Conservation (phyloP, 2,329 filamentous ascomycete genomes). For the Beauveria brongniartii region DNA sequence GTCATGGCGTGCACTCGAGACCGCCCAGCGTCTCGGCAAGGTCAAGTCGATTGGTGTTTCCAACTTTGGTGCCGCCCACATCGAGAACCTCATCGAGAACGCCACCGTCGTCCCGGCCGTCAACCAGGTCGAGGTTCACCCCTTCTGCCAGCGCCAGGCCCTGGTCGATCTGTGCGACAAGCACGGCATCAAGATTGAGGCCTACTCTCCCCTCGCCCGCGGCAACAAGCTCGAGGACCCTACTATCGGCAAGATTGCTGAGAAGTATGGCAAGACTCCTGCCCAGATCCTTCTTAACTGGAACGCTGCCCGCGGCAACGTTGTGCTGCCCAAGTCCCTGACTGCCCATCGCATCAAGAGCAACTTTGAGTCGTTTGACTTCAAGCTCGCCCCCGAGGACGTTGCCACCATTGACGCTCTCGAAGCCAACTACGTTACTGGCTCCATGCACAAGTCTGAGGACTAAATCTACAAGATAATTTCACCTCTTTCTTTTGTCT, state of each 20-base stretch:
- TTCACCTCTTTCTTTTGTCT: not conserved
- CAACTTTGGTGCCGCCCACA: conserved; percentile 63
- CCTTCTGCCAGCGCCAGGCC: conserved; percentile 57
- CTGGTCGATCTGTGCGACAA: conserved; percentile 49
- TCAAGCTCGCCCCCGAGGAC: conserved; percentile 53
- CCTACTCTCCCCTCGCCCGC: conserved; percentile 63
- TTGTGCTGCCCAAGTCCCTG: conserved; percentile 68
- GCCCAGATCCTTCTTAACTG: conserved; percentile 72
- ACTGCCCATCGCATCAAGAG: conserved; percentile 54
- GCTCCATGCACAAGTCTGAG: conserved; percentile 32
- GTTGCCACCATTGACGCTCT: conserved; percentile 55
- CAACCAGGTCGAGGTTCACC: conserved; percentile 77
- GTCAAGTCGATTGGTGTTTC: conserved; percentile 66
- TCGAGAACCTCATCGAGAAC: conserved; percentile 47
- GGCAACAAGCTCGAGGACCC: conserved; percentile 60
- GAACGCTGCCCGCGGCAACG: conserved; percentile 67
- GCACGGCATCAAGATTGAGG: conserved; percentile 47
- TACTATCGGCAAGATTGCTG: conserved; percentile 51
- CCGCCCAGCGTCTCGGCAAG: conserved; percentile 56
- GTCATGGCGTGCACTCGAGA: conserved; percentile 65
- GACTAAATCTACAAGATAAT: conserved; percentile 21
- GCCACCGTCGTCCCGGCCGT: conserved; percentile 55
- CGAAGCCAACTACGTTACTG: conserved; percentile 67
- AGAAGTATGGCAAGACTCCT: conserved; percentile 62
- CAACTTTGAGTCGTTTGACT: conserved; percentile 56